These are phyloP conservation scores for Begonia peltatifolia DNA, from an alignment of 306 rosid species.

Conservation along the genomic window DNA sequence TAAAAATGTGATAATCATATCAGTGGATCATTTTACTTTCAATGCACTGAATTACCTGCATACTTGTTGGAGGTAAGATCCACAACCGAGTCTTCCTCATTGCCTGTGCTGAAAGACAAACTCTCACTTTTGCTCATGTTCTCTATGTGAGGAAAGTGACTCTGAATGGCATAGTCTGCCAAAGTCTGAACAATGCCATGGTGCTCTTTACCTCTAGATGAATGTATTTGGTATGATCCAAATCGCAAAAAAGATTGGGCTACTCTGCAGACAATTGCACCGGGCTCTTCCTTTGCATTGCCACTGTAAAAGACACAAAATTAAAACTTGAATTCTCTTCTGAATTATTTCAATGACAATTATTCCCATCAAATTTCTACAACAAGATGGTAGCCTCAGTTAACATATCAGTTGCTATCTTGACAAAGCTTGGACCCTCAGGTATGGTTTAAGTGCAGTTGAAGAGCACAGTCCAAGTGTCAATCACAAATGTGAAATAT, in stretches of 20 bases:
- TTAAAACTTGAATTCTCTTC: no score
- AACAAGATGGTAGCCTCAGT: not conserved
- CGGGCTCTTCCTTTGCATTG: slow-evolving; percentile 89
- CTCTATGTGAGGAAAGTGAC: slow-evolving; percentile 84
- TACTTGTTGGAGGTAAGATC: slow-evolving; percentile 96
- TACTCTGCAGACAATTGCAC: slow-evolving; percentile 88
- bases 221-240: slow-evolving; percentile 92
- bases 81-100: slow-evolving; percentile 60
- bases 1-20: not conserved
- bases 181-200: slow-evolving; percentile 54
- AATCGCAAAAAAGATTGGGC: slow-evolving; percentile 86
- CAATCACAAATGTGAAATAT: not conserved
- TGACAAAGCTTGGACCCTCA: not conserved
- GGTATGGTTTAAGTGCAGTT: not conserved
- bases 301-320: slow-evolving; percentile 39
- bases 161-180: slow-evolving; percentile 79
- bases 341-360: not conserved
- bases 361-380: not conserved
- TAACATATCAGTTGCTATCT: not conserved
- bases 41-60: slow-evolving; percentile 49
- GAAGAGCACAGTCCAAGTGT: not conserved
- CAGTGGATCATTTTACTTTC: not conserved
- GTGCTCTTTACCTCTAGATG: slow-evolving; percentile 72
- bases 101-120: slow-evolving; percentile 74
- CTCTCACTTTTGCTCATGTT: slow-evolving; percentile 75